A percentile compares a stretch with the other conserved stretches of the same genome.
phyloP scores from a whole-genome alignment of 352 stramenopile species.

The Globisporangium heterothallicum region DNA sequence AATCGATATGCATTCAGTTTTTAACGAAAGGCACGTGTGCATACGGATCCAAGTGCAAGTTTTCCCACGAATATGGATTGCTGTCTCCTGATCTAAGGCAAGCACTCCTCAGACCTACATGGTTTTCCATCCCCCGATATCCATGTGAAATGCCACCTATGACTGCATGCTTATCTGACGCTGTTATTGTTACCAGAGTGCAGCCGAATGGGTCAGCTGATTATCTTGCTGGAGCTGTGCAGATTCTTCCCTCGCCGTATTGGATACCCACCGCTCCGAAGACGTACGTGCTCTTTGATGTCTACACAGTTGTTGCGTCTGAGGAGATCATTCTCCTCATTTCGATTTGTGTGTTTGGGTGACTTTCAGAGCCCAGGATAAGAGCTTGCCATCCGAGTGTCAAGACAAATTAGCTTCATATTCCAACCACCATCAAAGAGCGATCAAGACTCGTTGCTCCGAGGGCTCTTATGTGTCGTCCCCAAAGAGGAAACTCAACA shows the following conservation, averaged over 20 bases:
- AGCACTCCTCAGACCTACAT: too few species aligned
- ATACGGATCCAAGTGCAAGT: conserved; percentile 55
- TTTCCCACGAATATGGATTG: conserved; percentile 32
- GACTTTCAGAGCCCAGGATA: background rate
- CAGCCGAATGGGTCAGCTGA: background rate
- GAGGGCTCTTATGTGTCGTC: background rate
- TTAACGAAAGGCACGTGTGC: conserved; percentile 29
- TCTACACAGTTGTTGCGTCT: too few species aligned
- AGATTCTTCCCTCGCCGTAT: background rate
- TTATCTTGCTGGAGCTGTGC: background rate
- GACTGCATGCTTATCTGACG: background rate
- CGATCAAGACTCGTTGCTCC: background rate
- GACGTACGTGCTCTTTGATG: too few species aligned
- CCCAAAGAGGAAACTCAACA: conserved; percentile 23
- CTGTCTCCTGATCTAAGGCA: conserved; percentile 3
- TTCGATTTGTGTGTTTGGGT: background rate
- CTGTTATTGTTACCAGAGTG: background rate
- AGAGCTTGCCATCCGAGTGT: background rate
- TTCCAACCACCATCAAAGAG: background rate
- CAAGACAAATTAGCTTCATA: background rate
- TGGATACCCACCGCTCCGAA: background rate
- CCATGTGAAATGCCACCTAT: background rate
- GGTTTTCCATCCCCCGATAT: background rate
- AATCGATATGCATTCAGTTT: conserved; percentile 36
- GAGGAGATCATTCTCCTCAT: too few species aligned